Base-by-base conservation (phyloP, 345 rosid genomes). In the Arabidopsis arenosa region DNA sequence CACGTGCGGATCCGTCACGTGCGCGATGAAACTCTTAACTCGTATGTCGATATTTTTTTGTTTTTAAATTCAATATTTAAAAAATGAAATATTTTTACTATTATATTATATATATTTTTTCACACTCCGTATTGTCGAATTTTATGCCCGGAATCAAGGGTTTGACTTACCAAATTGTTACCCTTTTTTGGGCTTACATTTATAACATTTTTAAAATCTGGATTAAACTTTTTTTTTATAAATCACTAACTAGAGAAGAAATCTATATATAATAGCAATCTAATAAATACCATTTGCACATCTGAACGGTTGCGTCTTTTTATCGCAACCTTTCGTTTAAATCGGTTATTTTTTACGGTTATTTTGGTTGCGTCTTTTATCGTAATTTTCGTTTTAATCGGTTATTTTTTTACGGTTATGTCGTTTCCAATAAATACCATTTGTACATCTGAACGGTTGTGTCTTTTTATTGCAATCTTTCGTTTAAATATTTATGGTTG, bases 1-100 rank as follows among this genome's bases (percentile, higher is more conserved):
- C 66, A 78, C 78, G 78, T 78, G 77, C 77, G 63, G 48, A 57
- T 72, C 81, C 70, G 74, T 78, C 81, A 73, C 81, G 81, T 78
- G 81, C 74, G 74, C 17, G 68, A 66, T 67, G 40, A 64, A 73
- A 73, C 73, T 73, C 56, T 60, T 66, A 18, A 78, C 63, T 78
- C 74, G 43, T 66, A 59, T 57, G 54, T 72, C 68, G 49, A 78
- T 66, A 21, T 66, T 58, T 36, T 57, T 54, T 4, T 18, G 21
- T 18, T 3, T 62, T 35, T 32, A 18, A 54, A 36, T 28, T 28
- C 32, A 3, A 8, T 3, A 23, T 23, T 23, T 23, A 2, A 23
- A 47, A 18, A 51, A 63, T 33, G 40, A 39, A 61, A 40, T 3
- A 10, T 37, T 18, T 18, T 28, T 21, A n/a, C 4, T 35, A 47